Percentiles rank a stretch among this genome's conserved stretches.
These are phyloP conservation scores for Cladophialophora yegresii DNA, from an alignment of 2,329 filamentous ascomycete genomes.

Conservation along the genomic window DNA sequence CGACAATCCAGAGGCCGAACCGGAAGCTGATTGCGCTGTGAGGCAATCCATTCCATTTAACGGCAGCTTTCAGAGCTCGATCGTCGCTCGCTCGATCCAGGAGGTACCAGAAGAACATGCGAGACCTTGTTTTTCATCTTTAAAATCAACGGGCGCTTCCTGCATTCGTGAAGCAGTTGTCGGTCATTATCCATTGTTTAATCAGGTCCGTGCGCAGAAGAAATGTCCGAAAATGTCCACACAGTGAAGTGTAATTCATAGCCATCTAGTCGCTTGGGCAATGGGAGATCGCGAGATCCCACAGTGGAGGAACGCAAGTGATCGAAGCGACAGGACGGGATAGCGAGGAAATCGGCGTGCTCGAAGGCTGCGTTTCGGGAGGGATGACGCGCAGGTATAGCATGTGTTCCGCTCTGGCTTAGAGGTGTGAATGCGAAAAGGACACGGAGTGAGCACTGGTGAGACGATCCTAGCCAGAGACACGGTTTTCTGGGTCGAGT, in stretches of 20 bases:
- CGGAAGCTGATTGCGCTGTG: conserved; percentile 42
- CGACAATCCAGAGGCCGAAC: conserved; percentile 36
- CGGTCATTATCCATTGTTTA: conserved; percentile 53
- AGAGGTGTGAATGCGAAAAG: neutral
- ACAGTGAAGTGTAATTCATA: conserved; percentile 61
- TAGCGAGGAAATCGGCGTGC: conserved; percentile 16
- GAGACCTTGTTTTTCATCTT: conserved; percentile 38
- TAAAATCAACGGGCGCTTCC: conserved; percentile 25
- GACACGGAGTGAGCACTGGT: neutral
- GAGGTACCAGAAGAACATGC: conserved; percentile 42
- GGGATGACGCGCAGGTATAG: neutral
- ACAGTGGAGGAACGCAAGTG: conserved; percentile 44
- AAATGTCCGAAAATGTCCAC: conserved; percentile 53
- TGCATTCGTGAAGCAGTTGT: conserved; percentile 34
- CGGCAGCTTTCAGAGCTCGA: conserved; percentile 11
- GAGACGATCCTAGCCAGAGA: neutral
- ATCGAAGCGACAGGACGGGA: conserved; percentile 11
- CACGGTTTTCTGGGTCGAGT: neutral
- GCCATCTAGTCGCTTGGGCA: conserved; percentile 65
- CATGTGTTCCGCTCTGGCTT: neutral
- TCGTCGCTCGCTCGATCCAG: conserved; percentile 40
- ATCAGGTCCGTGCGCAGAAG: conserved; percentile 63
- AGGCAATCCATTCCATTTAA: conserved; percentile 41
- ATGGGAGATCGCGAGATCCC: conserved; percentile 58
- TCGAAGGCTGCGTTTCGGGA: neutral